Percentiles rank a stretch among this genome's conserved stretches.
Evolutionary conservation across 306 rosid genomes (phyloP).

Genomic region (Quercus rubra): DNA sequence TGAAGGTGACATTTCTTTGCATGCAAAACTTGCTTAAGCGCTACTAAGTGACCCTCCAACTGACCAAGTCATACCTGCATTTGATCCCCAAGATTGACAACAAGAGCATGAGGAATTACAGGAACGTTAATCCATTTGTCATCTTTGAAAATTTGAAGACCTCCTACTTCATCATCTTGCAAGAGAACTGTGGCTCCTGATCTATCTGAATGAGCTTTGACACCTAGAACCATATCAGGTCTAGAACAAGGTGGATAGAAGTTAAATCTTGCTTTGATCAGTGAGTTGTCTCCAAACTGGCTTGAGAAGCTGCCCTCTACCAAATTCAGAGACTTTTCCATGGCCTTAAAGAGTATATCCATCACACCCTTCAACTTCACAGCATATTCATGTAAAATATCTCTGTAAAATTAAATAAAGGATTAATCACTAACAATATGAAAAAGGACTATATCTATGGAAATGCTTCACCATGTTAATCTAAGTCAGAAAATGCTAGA

Average conservation of each 20-base stretch:
- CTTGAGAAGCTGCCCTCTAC: constrained; percentile 45
- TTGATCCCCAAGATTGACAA: constrained; percentile 67
- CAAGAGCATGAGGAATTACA: constrained; percentile 47
- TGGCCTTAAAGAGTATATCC: constrained; percentile 38
- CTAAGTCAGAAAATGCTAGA: too few relatives aligned
- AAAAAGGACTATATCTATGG: too few relatives aligned
- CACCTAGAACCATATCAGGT: constrained; percentile 62
- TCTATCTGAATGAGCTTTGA: constrained; percentile 64
- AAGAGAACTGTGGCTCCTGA: constrained; percentile 55
- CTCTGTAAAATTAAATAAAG: constrained; percentile 15
- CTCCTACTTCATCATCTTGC: constrained; percentile 60
- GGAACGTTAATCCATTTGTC: constrained; percentile 54
- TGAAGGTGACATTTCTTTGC: too few relatives aligned
- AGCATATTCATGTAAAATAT: constrained; percentile 31
- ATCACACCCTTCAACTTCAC: constrained; percentile 31
- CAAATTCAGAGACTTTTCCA: constrained; percentile 47
- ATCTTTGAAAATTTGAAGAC: constrained; percentile 51
- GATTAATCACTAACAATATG: too few relatives aligned
- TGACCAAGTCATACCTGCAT: constrained; percentile 42
- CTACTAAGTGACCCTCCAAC: neutral
- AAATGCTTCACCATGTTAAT: too few relatives aligned
- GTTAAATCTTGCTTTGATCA: constrained; percentile 38
- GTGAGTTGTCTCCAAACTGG: constrained; percentile 39
- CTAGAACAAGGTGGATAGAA: constrained; percentile 60
- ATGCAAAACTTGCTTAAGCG: too few relatives aligned